Base-by-base conservation (phyloP, 1,139 yeast species). In the Saccharomyces hybrid region DNA sequence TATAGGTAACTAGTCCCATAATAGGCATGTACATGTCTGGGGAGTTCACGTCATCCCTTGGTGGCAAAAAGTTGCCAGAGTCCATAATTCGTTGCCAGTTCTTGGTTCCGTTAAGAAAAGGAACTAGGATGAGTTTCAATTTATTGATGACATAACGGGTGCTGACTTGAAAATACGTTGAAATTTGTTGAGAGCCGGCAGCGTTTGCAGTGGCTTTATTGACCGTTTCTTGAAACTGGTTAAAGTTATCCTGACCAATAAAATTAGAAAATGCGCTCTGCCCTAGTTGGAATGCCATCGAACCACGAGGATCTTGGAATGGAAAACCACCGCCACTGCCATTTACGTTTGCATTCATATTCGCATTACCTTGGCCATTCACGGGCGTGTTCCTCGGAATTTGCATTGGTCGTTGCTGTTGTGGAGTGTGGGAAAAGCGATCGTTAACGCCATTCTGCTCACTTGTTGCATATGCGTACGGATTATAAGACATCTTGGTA, bases 21-120 rank as follows among this genome's bases (percentile, higher is more conserved):
- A 88, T 73, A 4, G 99, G 99, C 55, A 95, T 88, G 70, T 95
- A 95, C 76, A 93, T 80, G 70, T 95, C 99, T 1, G 99, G 99
- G 0, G 98, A 95, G 68, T 95, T 95, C 58, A 87, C 78, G 69
- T 95, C 99, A 59, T 63, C 65, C 53, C 74, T 63, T 26, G 72
- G 72, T 25, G 69, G 61, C 31, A 63, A 55, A 52, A 62, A 67
- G 8, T 57, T 53, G 16, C 56, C 44, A 67, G 76, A 61, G 63
- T 78, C 79, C 65, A 82, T 73, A 53, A 78, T 70, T 60, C 93
- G 74, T 48, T 78, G 79, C 95, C 95, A 88, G 56, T 86, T 88
- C 63, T 81, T 82, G 25, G 44, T 38, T 6, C 44, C 44, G 69
- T 90, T 93, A 59, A 82, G 77, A 78, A 89, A 95, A 0, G 99